Evolutionary conservation across 2,329 filamentous ascomycete genomes (phyloP).

Genomic region (Raffaelea albimanens): DNA sequence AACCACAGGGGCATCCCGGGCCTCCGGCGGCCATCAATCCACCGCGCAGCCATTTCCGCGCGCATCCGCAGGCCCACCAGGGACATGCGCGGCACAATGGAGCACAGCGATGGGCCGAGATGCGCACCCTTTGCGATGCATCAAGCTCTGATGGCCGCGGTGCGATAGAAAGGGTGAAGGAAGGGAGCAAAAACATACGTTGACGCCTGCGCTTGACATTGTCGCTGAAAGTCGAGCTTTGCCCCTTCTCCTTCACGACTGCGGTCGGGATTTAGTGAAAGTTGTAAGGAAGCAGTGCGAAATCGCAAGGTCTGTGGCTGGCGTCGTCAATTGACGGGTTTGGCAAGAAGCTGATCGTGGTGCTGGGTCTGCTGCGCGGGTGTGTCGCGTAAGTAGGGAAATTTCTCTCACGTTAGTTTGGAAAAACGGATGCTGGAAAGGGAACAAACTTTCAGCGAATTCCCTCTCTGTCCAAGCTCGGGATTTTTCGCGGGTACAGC

Average conservation of each 20-base stretch:
- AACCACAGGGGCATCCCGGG: too few relatives aligned
- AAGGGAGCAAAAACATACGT: conserved; percentile 18
- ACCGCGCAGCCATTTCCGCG: too few relatives aligned
- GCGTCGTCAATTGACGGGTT: conserved; percentile 7
- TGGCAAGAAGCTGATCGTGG: conserved; percentile 5
- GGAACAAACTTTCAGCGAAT: not conserved
- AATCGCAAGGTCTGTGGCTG: not conserved
- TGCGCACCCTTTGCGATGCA: not conserved
- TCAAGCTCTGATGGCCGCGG: too few relatives aligned
- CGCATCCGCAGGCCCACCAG: too few relatives aligned
- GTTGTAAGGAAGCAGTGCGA: not conserved
- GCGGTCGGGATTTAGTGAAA: conserved; percentile 8
- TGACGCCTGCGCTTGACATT: conserved; percentile 22
- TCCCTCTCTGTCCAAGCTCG: conserved; percentile 1
- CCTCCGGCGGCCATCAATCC: too few relatives aligned
- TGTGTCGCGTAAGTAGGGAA: conserved; percentile 9
- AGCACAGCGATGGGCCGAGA: too few relatives aligned
- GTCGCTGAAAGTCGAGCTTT: conserved; percentile 4
- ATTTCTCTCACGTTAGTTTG: conserved; percentile 9
- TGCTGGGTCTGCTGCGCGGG: conserved; percentile 3
- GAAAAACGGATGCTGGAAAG: not conserved
- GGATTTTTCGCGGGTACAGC: conserved; percentile 8
- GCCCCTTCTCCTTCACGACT: conserved; percentile 1
- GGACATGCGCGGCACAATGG: too few relatives aligned
- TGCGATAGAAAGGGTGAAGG: not conserved